Evolutionary conservation across 2,329 filamentous ascomycete genomes (phyloP), one percentile per base, ranked within the genome.

Genomic region (Exophiala alcalophila): DNA sequence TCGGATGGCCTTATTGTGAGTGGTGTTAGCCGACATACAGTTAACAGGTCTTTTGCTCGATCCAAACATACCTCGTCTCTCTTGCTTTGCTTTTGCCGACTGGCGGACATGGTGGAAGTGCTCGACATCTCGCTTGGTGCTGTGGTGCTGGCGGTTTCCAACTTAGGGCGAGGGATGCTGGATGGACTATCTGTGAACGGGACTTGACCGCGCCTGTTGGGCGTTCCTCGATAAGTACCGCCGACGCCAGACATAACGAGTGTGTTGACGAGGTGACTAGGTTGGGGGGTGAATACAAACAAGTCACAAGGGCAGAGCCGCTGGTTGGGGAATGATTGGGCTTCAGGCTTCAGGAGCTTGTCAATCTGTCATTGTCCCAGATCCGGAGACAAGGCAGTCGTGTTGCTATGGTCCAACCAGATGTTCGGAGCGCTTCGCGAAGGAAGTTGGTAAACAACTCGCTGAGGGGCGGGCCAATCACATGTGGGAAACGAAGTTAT

Each of bases 51-150:
- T 53, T 46, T 16, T 20, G 35, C 28, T 52, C 21, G 21, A 19
- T 21, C 18, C 20, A 23, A 20, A 72, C 79, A 60, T 74, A 98
- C 92, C 85, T 98, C 92, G 83, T 98, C 92, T 68, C 90, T 83
- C 73, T 97, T 97, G 57, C 83, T 84, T 76, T 96, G 91, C 72
- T 96, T 96, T 67, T 92, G 86, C 62, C 92, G 82, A 68, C 91
- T 97, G 58, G 89, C 86, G 70, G 88, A 96, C 70, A 96, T 78
- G 27, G 85, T 82, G 41, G 87, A 86, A 52, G 65, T 58, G 24
- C 65, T 72, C 47, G 66, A 68, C 40, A 70, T 69, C 59, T 81
- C 78, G 60, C 73, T 77, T 14, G 59, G 56, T 44, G 70, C 65
- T 27, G 63, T 21, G 16, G 41, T 57, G 30, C 35, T 59, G 56